Evolutionary conservation across 768 basidiomycete species (phyloP), one percentile per base, ranked within the genome.

Genomic region (Suillus subalutaceus): DNA sequence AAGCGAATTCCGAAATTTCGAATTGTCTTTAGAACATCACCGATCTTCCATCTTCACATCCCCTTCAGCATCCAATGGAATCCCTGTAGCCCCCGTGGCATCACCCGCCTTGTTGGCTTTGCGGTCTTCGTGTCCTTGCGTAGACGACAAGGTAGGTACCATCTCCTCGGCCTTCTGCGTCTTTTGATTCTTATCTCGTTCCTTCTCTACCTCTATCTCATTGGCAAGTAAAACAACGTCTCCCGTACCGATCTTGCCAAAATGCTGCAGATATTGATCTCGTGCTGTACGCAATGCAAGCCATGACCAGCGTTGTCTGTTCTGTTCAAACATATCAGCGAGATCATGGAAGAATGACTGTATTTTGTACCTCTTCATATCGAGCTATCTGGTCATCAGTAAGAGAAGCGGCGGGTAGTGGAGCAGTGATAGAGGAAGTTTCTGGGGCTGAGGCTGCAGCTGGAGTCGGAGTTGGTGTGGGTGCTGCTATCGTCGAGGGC

Each of bases 161-260:
- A 68, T 69, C 59, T 74, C 74, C 46, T 71, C 75, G 30, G 65
- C 67, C 60, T 66, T 74, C 61, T 74, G 74, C 6, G 65, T 64
- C 44, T 65, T 74, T 53, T 78, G 78, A 73, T 76, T 78, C 59
- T 43, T 70, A 55, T 72, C 78, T 8, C 74, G 72, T 53, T 80
- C 77, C 61, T 72, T 77, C 37, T 80, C 78, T 30, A 71, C 65
- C 9, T 81, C 79, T n/a, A 81, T 78, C 67, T 76, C 75, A 30
- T 74, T 70, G 18, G 73, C 68, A 26, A 84, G 82, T 20, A 81
- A 70, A 59, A 84, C 83, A 67, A 96, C 79, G 67, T 94, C 92
- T 9, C 91, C 92, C 7, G 87, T 88, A 20, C 91, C 92, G 67
- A 94, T 93, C 79, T 87, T 90, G n/a, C 88, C 85, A 69, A 95